These are phyloP conservation scores for Populus euphratica DNA, from an alignment of 345 rosid genomes.

Conservation along the genomic window DNA sequence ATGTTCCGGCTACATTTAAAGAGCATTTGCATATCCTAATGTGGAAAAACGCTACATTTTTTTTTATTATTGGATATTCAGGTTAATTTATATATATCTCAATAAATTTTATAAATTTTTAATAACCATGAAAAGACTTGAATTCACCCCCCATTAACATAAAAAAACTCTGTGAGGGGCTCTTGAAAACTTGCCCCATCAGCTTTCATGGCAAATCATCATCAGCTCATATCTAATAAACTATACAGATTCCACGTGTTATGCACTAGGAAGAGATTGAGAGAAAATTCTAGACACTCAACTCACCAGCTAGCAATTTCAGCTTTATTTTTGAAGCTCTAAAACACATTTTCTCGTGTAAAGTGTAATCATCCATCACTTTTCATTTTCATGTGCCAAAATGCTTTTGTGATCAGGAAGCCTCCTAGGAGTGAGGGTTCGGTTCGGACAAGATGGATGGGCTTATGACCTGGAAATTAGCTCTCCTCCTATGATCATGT, in stretches of 20 bases:
- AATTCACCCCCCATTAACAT: too few relatives aligned
- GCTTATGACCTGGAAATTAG: constrained; percentile 10
- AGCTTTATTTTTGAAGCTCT: not conserved
- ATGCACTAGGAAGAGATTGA: constrained; percentile 6
- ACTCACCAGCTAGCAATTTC: not conserved
- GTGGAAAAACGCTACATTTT: not conserved
- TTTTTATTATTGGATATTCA: too few relatives aligned
- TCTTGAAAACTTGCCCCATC: not conserved
- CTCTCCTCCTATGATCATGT: constrained; percentile 6
- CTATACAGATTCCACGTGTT: constrained; percentile 10
- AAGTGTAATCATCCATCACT: constrained; percentile 17
- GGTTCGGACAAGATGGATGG: constrained; percentile 11
- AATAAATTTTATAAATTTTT: too few relatives aligned
- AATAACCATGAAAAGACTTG: too few relatives aligned
- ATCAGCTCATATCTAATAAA: not conserved
- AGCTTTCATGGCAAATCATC: not conserved
- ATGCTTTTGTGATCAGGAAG: constrained; percentile 37
- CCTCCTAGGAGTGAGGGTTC: constrained; percentile 25
- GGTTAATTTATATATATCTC: too few relatives aligned
- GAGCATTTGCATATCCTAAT: not conserved
- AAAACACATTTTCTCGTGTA: not conserved
- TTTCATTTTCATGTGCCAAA: constrained; percentile 17
- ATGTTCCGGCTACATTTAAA: not conserved
- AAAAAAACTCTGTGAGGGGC: not conserved
- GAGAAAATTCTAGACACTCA: not conserved